Evolutionary conservation across 2,329 filamentous ascomycete genomes (phyloP).

Genomic region (Albifimbria verrucaria): DNA sequence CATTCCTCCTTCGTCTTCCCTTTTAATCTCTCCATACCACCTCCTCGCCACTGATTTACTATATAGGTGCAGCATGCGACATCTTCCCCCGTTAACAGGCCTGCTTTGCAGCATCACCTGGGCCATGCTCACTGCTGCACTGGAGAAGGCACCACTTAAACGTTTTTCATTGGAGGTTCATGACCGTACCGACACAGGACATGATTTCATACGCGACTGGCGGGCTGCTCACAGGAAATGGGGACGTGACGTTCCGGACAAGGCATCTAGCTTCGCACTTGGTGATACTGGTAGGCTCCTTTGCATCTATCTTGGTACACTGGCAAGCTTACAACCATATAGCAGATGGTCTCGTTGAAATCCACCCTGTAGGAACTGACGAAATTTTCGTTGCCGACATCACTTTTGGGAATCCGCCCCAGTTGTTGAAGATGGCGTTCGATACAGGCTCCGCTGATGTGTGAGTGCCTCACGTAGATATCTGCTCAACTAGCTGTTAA

Average conservation of each 20-base stretch:
- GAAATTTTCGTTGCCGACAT: constrained; percentile 41
- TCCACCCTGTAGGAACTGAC: constrained; percentile 36
- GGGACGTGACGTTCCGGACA: constrained; percentile 21
- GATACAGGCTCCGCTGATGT: constrained; percentile 54
- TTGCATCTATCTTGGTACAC: background rate
- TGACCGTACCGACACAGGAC: constrained; percentile 16
- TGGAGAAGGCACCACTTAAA: background rate
- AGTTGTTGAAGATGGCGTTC: constrained; percentile 44
- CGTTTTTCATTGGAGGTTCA: constrained; percentile 26
- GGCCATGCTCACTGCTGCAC: background rate
- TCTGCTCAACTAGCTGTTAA: background rate
- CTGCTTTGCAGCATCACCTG: too few species aligned
- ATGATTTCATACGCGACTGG: constrained; percentile 30
- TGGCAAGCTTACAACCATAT: background rate
- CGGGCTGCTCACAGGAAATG: constrained; percentile 30
- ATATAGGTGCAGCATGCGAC: too few species aligned
- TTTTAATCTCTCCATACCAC: too few species aligned
- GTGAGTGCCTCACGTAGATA: constrained; percentile 49
- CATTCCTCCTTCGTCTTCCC: too few species aligned
- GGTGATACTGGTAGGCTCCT: constrained; percentile 21
- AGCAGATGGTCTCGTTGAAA: constrained; percentile 29
- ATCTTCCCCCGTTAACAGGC: too few species aligned
- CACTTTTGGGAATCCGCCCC: constrained; percentile 44
- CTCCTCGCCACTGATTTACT: too few species aligned
- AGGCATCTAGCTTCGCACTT: constrained; percentile 22